Evolutionary conservation across 78 protist species (phyloP).

Genomic region (Andalucia godoyi): DNA sequence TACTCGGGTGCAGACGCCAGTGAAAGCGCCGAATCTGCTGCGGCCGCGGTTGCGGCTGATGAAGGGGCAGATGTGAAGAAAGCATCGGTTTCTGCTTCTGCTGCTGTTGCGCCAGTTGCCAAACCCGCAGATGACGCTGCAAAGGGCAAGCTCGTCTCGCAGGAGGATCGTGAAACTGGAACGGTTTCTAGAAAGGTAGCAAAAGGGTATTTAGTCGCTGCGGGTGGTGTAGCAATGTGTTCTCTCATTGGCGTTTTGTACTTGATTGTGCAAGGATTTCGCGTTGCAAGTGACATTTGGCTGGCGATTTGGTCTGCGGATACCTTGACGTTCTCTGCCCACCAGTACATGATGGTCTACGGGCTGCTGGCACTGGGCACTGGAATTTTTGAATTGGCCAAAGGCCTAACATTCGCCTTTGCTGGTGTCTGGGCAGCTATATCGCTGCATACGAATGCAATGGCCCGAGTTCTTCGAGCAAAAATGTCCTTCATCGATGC

Average conservation of each 20-base stretch:
- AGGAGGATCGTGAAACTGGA: slow-evolving; percentile 9
- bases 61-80: no score
- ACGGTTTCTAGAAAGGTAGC: not conserved
- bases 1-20: not conserved
- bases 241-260: not conserved
- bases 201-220: not conserved
- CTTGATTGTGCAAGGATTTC: not conserved
- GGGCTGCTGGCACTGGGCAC: not conserved
- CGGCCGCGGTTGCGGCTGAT: not conserved
- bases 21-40: not conserved
- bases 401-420: not conserved
- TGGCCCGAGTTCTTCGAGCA: slow-evolving; percentile 3
- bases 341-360: not conserved
- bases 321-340: not conserved
- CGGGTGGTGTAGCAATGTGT: not conserved
- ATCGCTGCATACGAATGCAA: slow-evolving; percentile 5
- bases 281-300: not conserved
- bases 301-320: slow-evolving; percentile 1
- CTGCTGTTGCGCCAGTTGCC: no score
- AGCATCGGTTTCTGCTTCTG: no score
- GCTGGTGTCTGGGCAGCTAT: not conserved
- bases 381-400: not conserved
- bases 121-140: no score
- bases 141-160: not conserved
- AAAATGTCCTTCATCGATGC: slow-evolving; percentile 72